Base-by-base conservation (phyloP, 1,139 yeast genomes). In the Kodamaea anthophila region DNA sequence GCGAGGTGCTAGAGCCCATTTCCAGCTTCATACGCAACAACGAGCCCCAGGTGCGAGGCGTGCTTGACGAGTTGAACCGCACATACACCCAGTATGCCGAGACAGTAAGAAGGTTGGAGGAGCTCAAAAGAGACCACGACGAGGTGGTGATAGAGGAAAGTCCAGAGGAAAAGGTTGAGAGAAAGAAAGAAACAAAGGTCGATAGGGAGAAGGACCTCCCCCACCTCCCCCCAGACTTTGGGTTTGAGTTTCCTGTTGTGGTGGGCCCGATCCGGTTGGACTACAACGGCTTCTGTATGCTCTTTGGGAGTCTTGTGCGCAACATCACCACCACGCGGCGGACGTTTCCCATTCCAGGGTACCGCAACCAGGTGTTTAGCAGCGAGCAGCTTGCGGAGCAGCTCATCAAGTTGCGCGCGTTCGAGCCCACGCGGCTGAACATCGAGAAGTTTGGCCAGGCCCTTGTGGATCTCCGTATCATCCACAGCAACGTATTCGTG, bases 371-470 rank as follows among this genome's bases (percentile, higher is more conserved):
- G 23, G 51, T 60, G 8, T 65, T 66, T 41, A 53, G 58, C 30
- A 63, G 71, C 37, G 66, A 63, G 26, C 59, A 55, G 21, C 39
- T 67, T 12, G 58, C 68, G 34, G 51, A 50, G 4, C 54, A 49
- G 31, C 35, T 65, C 16, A 37, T 38, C 6, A 53, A 48, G 27
- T 39, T 47, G 28, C 46, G 63, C 26, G 60, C 58, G 2, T 46
- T 65, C 30, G 55, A 57, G 24, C 69, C 70, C 1, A 57, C 68
- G 3, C 44, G 67, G 32, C 42, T 51, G 13, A 62, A 60, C 30
- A 40, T 65, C 15, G 74, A 67, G 38, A 55, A 55, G 31, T 55
- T 65, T 39, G 73, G 74, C 1, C 74, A 67, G 42, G 43, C 56
- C 1, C 47, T 67, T 11, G 27, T 65, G 18, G 70, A 66, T 36